Base-by-base conservation (phyloP, 2,329 filamentous ascomycete genomes). In the Xenosphaeropsis pyriputrescens region DNA sequence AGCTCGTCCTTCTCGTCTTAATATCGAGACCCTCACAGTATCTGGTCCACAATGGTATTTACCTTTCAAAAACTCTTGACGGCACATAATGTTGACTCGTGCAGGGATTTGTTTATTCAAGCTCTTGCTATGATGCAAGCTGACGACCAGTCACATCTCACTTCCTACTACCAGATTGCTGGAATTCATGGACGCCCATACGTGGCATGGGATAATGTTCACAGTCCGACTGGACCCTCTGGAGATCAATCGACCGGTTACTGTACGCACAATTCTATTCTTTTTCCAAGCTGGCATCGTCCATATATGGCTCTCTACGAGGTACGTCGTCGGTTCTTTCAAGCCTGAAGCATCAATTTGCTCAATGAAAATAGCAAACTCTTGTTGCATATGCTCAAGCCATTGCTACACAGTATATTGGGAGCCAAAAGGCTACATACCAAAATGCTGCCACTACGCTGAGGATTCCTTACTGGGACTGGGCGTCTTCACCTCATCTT, bases 161-260 rank as follows among this genome's bases (percentile, higher is more conserved):
- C 42, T 8, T 50, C 48, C 12, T 52, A 46, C 29, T 49, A 47
- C 34, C 45, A 49, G 34, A 29, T 52, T 29, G 43, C 45, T 29
- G 82, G 79, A 13, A 84, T 93, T 47, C 85, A 93, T 56, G 85
- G 85, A 14, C 75, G 79, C 43, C 85, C 85, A 2, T 75, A 63
- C 45, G 53, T 58, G 13, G 50, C 66, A 2, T 80, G 74, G 72
- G 68, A 77, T 50, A 62, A 57, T 15, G 68, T 62, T 1, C 45
- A 54, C 35, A 59, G 64, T 30, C 64, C 69, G 13, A 47, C 48
- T 29, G 59, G 64, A 30, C 64, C 68, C 13, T 45, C 46, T 29
- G 22, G 39, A 1, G 18, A 9, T 17, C 41, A 41, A 29, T 48
- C 43, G 43, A 42, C 47, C 35, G 49, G 47, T 5, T 16, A 16